Evolutionary conservation across 768 basidiomycete genomes (phyloP), one percentile per base, ranked within the genome.

Genomic region (Filobasidium floriforme): DNA sequence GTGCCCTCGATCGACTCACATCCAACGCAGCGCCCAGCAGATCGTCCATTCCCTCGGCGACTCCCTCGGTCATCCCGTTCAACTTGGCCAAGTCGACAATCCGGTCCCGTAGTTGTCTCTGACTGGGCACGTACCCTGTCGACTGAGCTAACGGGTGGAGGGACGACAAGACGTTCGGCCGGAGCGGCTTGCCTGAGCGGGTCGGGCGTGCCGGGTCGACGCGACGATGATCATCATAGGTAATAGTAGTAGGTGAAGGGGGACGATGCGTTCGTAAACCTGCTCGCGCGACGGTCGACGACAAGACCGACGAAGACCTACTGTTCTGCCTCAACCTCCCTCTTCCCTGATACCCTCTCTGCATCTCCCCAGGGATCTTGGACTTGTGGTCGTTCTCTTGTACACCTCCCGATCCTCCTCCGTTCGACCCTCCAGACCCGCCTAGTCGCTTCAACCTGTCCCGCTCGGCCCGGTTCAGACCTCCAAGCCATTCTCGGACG

Each of bases 291-390:
- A 37, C 3, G 32, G 32, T 37, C 32, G 32, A 37, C 32, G 4
- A 9, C 32, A 9, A 37, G 3, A 9, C 3, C 32, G 9, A 3
- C 32, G 9, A 37, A 12, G 19, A 67, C 66, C 41, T 41, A 67
- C 66, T 49, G 11, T 61, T 61, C 40, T 61, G 52, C 59, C 60
- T 40, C 2, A 62, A 54, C 37, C 60, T 51, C 7, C 66, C 46
- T 60, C 67, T n/a, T 0, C 67, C 67, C 43, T 68, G 67, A 62
- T 62, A 68, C 22, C 67, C 67, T 29, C 67, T 60, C 22, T 46
- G 54, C 67, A 68, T 68, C 59, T 68, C 67, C 32, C 62, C 61
- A 29, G 57, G 41, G 43, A 10, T 15, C 40, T 19, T 59, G 49
- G 26, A 55, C n/a, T n/a, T n/a, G n/a, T n/a, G n/a, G n/a, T n/a